A percentile compares a stretch with the other conserved stretches of the same genome.
These are phyloP conservation scores for Monosporascus sp. DNA, from an alignment of 2,329 filamentous ascomycete species.

Conservation along the genomic window DNA sequence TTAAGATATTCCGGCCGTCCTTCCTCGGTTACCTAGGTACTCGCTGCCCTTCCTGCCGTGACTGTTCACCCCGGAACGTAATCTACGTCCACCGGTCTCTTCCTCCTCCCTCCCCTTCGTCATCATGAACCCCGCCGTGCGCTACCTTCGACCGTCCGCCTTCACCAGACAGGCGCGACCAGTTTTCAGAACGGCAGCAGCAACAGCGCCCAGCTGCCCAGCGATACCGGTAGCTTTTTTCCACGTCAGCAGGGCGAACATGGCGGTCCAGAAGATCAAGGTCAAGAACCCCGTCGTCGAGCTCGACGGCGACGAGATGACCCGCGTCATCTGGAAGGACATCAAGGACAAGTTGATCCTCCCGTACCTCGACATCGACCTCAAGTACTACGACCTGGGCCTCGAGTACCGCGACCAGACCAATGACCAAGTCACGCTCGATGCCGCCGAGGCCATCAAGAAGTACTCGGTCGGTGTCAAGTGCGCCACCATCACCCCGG, in stretches of 20 bases:
- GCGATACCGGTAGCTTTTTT: constrained; percentile 27
- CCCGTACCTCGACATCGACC: constrained; percentile 92
- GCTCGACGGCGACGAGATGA: constrained; percentile 95
- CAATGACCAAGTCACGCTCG: constrained; percentile 90
- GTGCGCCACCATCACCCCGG: constrained; percentile 97
- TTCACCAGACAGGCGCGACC: constrained; percentile 24
- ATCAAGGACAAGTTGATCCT: constrained; percentile 99
- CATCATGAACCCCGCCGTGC: constrained; percentile 26
- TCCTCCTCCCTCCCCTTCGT: neutral
- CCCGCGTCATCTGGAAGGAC: constrained; percentile 95
- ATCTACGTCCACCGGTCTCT: neutral
- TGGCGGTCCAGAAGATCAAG: constrained; percentile 84
- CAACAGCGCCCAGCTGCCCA: constrained; percentile 14
- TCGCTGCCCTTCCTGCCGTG: neutral
- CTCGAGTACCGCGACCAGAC: constrained; percentile 94
- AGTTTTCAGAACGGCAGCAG: constrained; percentile 19
- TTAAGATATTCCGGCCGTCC: neutral
- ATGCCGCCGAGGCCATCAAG: constrained; percentile 95
- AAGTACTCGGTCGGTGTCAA: constrained; percentile 99
- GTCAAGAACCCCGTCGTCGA: constrained; percentile 99
- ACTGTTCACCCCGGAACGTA: neutral
- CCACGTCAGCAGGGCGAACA: constrained; percentile 39
- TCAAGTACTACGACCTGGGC: constrained; percentile 97
- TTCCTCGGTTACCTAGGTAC: neutral
- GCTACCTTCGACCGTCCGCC: constrained; percentile 22